Evolutionary conservation across 306 rosid genomes (phyloP).

Genomic region (Glycine soja): DNA sequence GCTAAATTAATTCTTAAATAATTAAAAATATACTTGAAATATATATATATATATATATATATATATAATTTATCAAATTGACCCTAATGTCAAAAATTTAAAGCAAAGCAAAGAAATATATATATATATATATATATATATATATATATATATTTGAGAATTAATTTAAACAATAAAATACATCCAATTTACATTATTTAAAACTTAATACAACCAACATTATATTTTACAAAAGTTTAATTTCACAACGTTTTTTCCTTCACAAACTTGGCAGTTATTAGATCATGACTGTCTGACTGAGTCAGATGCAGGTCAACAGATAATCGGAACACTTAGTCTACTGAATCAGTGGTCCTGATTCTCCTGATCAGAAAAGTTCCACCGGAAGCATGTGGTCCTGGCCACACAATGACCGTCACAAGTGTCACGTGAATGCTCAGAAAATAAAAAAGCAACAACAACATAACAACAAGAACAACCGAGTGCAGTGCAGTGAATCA

Average conservation of each 20-base stretch:
- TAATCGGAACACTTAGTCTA: background rate
- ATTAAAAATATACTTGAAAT: too few relatives aligned
- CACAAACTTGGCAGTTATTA: background rate
- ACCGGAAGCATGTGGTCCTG: background rate
- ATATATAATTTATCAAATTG: too few relatives aligned
- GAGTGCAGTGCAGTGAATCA: constrained; percentile 43
- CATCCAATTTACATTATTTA: too few relatives aligned
- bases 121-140: too few relatives aligned
- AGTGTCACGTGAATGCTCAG: constrained; percentile 55
- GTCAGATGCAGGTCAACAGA: background rate
- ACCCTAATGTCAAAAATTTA: too few relatives aligned
- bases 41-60: too few relatives aligned
- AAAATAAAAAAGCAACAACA: constrained; percentile 17
- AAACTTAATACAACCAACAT: too few relatives aligned
- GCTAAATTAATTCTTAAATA: too few relatives aligned
- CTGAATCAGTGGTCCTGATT: background rate
- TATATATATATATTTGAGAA: too few relatives aligned
- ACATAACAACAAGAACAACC: background rate
- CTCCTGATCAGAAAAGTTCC: background rate
- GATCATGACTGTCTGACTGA: background rate
- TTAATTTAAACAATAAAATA: too few relatives aligned
- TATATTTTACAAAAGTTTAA: too few relatives aligned
- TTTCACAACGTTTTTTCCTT: background rate
- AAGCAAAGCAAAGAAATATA: too few relatives aligned
- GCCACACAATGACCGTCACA: constrained; percentile 56